phyloP scores from a whole-genome alignment of 2,329 filamentous ascomycete species.

The Fusarium setosum region DNA sequence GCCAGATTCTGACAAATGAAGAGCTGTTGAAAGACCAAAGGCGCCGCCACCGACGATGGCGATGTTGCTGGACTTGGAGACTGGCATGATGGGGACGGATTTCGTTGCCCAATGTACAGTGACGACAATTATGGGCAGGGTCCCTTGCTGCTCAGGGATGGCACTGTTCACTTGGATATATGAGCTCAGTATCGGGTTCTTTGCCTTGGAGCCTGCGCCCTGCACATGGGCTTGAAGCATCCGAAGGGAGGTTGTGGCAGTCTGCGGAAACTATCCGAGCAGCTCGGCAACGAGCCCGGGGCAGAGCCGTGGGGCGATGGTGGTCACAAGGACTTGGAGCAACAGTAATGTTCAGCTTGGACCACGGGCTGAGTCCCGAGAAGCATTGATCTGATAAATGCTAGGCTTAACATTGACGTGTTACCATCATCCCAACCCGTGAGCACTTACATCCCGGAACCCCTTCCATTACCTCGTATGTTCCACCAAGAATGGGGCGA shows the following conservation, averaged over 20 bases:
- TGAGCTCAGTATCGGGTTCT: too few relatives aligned
- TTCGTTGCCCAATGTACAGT: too few relatives aligned
- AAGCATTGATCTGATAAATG: neutral
- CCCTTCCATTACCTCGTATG: too few relatives aligned
- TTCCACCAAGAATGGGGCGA: too few relatives aligned
- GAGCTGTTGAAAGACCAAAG: constrained; percentile 62
- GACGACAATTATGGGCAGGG: neutral
- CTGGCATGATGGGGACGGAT: constrained; percentile 19
- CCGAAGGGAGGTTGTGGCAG: neutral
- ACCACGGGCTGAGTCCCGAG: neutral
- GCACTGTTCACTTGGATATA: too few relatives aligned
- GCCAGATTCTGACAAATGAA: constrained; percentile 55
- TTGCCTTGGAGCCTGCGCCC: too few relatives aligned
- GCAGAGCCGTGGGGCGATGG: too few relatives aligned
- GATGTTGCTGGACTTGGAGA: constrained; percentile 39
- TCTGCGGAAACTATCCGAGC: neutral
- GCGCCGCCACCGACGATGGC: constrained; percentile 59
- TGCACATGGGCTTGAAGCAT: neutral
- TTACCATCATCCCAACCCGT: neutral
- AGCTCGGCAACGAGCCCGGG: neutral
- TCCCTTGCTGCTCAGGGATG: too few relatives aligned
- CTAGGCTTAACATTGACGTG: neutral
- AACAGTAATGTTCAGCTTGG: neutral
- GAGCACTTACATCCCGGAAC: too few relatives aligned
- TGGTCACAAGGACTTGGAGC: neutral